Conservation (phyloP, 164 flowering plant genomes). For the Echeveria elegans region DNA sequence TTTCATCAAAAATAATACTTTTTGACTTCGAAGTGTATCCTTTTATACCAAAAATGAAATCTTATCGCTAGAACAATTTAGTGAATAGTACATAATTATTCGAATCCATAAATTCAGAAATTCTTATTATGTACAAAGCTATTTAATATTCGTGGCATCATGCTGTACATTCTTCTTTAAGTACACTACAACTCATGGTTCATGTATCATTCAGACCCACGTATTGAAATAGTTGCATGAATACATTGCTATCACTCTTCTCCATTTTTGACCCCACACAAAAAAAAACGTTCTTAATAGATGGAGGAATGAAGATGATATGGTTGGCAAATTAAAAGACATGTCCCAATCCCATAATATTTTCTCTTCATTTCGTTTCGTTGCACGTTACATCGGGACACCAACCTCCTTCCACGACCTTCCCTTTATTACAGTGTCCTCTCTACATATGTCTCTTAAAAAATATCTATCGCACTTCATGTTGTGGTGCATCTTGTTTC, state of each 20-base stretch:
- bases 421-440: background rate
- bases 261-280: too few species aligned
- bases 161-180: too few species aligned
- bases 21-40: too few species aligned
- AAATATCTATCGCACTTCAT: background rate
- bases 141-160: too few species aligned
- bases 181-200: background rate
- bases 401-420: background rate
- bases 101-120: too few species aligned
- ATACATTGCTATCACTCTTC: background rate
- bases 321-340: background rate
- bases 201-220: too few species aligned
- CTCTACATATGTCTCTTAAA: background rate
- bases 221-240: background rate
- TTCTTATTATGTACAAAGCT: too few species aligned
- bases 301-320: background rate
- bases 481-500: background rate
- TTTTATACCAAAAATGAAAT: too few species aligned
- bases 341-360: background rate
- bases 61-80: too few species aligned
- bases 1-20: too few species aligned
- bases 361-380: background rate
- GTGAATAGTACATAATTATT: too few species aligned
- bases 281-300: background rate
- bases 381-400: constrained; percentile 2